A percentile compares a stretch with the other conserved stretches of the same genome.
Evolutionary conservation across 345 rosid genomes (phyloP).

Genomic region (Draba incana): DNA sequence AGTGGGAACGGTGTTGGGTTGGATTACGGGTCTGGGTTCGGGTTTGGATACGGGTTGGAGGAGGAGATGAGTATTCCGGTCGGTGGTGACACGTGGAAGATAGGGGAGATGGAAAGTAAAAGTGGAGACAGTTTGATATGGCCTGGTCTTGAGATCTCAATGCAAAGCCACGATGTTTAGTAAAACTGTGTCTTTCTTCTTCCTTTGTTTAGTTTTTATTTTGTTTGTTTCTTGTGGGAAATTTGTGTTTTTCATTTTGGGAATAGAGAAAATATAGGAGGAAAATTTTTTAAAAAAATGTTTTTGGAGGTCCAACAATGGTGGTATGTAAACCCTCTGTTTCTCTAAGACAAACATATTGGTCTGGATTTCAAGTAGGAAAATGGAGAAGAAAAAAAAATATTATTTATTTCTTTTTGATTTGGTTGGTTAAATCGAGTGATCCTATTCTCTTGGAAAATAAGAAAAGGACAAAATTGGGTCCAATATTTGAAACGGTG

Average conservation of each 20-base stretch:
- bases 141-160: slow-evolving; percentile 87
- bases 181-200: slow-evolving; percentile 42
- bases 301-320: slow-evolving; percentile 29
- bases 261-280: slow-evolving; percentile 15
- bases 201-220: slow-evolving; percentile 20
- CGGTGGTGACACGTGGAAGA: slow-evolving; percentile 66
- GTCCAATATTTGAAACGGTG: slow-evolving; percentile 20
- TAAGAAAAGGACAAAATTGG: not conserved
- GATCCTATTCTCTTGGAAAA: not conserved
- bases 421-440: slow-evolving; percentile 10
- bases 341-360: slow-evolving; percentile 30
- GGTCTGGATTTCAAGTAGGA: not conserved
- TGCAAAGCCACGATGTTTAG: slow-evolving; percentile 68
- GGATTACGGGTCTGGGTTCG: slow-evolving; percentile 60
- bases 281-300: not conserved
- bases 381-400: not conserved
- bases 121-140: slow-evolving; percentile 73
- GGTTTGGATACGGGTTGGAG: slow-evolving; percentile 59
- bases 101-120: slow-evolving; percentile 50
- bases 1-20: slow-evolving; percentile 26
- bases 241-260: slow-evolving; percentile 16
- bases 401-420: not conserved
- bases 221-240: slow-evolving; percentile 23
- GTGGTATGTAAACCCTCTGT: slow-evolving; percentile 34
- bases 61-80: slow-evolving; percentile 17